Evolutionary conservation across 139 green algal genomes (phyloP).

Genomic region (Gonium pectorale): DNA sequence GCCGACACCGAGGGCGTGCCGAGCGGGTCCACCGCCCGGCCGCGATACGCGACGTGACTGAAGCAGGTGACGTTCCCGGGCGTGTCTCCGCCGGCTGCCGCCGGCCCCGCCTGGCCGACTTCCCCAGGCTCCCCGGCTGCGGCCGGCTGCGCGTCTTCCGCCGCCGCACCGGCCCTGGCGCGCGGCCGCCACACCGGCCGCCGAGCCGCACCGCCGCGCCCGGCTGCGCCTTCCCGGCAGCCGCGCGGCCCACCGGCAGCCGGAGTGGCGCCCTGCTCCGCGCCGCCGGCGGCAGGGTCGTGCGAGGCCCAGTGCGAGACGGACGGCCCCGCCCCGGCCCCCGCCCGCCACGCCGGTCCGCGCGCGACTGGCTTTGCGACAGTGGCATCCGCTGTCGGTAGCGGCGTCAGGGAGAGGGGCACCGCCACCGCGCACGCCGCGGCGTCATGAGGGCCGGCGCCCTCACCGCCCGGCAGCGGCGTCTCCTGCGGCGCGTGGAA

Average conservation of each 20-base stretch:
- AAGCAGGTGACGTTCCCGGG: background rate
- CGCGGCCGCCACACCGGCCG: no score
- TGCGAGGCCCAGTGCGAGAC: conserved; percentile 22
- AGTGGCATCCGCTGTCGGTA: background rate
- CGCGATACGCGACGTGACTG: background rate
- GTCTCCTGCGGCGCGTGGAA: background rate
- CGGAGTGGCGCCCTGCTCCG: background rate
- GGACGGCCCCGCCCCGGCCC: background rate
- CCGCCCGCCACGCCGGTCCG: background rate
- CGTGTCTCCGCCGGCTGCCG: background rate
- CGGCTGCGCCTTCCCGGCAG: no score
- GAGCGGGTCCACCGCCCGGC: background rate
- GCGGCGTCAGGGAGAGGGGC: conserved; percentile 18
- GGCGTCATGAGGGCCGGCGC: background rate
- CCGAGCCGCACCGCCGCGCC: no score
- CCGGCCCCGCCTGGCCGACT: background rate
- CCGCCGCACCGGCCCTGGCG: background rate
- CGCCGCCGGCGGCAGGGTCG: background rate
- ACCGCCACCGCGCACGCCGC: background rate
- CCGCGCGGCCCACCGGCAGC: no score
- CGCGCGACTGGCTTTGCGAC: background rate
- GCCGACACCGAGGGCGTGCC: background rate
- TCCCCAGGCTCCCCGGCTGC: background rate
- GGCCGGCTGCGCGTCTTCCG: background rate
- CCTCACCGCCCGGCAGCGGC: background rate